Conservation (phyloP, 2,329 filamentous ascomycete genomes). For the Ophiostoma populinum region DNA sequence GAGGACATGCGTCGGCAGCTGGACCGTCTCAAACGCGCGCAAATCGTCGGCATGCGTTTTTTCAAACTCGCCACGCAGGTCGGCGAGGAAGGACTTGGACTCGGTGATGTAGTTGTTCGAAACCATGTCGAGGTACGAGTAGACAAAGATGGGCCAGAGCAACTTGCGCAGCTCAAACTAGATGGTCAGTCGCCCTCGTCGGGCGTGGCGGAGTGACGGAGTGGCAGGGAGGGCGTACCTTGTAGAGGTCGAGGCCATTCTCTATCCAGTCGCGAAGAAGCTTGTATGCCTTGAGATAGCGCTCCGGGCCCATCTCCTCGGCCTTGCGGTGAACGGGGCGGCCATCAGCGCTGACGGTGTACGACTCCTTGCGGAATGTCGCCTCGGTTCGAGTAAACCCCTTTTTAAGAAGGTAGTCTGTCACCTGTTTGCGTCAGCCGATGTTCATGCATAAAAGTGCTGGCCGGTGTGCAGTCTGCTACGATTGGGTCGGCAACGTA, state of each 20-base stretch:
- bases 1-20: slow-evolving; percentile 58
- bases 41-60: slow-evolving; percentile 67
- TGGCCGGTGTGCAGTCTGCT: too few relatives aligned
- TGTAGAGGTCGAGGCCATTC: slow-evolving; percentile 85
- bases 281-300: slow-evolving; percentile 59
- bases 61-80: slow-evolving; percentile 53
- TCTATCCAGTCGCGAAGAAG: slow-evolving; percentile 72
- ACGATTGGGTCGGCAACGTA: too few relatives aligned
- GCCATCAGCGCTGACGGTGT: slow-evolving; percentile 65
- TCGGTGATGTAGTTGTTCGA: slow-evolving; percentile 54
- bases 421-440: slow-evolving; percentile 34
- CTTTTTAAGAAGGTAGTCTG: slow-evolving; percentile 90
- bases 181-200: slow-evolving; percentile 5
- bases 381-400: slow-evolving; percentile 88
- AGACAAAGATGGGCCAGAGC: slow-evolving; percentile 86
- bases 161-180: slow-evolving; percentile 76
- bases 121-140: slow-evolving; percentile 73
- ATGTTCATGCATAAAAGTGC: too few relatives aligned
- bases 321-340: slow-evolving; percentile 51
- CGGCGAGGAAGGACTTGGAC: slow-evolving; percentile 54
- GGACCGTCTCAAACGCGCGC: slow-evolving; percentile 54
- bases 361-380: slow-evolving; percentile 78
- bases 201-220: neutral
- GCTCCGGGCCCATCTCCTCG: slow-evolving; percentile 56
- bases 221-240: slow-evolving; percentile 30